These are phyloP conservation scores for Fusarium neocosmosporiellum DNA, from an alignment of 2,329 filamentous ascomycete genomes.

Conservation along the genomic window DNA sequence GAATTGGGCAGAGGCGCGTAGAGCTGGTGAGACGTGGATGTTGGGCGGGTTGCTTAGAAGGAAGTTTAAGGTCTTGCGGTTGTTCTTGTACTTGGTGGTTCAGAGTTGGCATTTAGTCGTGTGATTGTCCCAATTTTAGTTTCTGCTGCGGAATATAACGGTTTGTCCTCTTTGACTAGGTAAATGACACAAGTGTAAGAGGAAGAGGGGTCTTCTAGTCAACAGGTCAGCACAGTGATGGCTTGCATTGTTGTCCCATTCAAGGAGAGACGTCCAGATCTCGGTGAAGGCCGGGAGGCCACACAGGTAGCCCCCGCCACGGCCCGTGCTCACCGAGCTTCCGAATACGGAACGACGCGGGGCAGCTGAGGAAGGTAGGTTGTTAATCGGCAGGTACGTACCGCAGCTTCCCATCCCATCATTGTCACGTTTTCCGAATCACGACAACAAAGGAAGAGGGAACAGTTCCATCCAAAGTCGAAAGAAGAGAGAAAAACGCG, in stretches of 20 bases:
- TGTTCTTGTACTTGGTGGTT: not conserved
- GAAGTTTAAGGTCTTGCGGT: not conserved
- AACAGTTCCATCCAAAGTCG: not conserved
- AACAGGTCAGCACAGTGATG: not conserved
- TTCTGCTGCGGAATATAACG: not conserved
- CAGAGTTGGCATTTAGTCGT: not conserved
- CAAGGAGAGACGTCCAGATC: not conserved
- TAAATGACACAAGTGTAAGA: not conserved
- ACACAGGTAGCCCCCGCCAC: not conserved
- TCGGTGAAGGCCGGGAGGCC: constrained; percentile 6
- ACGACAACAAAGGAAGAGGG: constrained; percentile 15
- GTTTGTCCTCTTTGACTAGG: not conserved
- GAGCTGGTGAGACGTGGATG: not conserved
- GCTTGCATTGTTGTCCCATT: not conserved
- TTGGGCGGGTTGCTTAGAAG: not conserved
- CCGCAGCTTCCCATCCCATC: not conserved
- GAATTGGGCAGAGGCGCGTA: not conserved
- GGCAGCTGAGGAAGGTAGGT: not conserved
- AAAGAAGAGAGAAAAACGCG: not conserved
- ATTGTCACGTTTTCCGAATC: constrained; percentile 6
- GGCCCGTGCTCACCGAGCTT: constrained; percentile 11
- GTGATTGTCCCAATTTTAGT: not conserved
- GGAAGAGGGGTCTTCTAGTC: not conserved
- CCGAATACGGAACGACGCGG: not conserved
- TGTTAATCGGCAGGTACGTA: not conserved